phyloP scores from a whole-genome alignment of 2,329 filamentous ascomycete species.

The Phaeosphaeriaceae sp. region DNA sequence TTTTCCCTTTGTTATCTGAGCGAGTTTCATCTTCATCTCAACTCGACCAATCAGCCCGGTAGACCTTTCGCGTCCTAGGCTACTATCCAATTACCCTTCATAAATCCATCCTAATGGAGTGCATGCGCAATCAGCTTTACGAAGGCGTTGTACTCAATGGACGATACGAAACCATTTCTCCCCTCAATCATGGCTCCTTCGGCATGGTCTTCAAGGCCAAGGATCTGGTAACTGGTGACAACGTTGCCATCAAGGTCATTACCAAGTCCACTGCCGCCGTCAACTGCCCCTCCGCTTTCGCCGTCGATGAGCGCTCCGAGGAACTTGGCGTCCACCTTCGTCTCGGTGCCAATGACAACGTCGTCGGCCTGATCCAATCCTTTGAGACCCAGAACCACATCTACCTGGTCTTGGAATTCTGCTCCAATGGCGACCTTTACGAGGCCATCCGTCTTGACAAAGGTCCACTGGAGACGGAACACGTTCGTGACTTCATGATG shows the following conservation, averaged over 20 bases:
- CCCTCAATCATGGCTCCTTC: conserved; percentile 97
- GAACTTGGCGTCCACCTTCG: conserved; percentile 80
- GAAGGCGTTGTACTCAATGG: conserved; percentile 82
- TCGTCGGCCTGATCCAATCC: conserved; percentile 88
- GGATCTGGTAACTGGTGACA: conserved; percentile 76
- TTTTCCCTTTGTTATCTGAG: conserved; percentile 24
- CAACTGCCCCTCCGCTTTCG: conserved; percentile 67
- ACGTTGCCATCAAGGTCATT: conserved; percentile 95
- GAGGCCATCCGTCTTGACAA: conserved; percentile 91
- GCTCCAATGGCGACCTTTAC: conserved; percentile 92
- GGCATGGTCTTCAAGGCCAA: conserved; percentile 96
- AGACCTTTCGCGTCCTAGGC: conserved; percentile 45
- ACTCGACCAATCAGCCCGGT: conserved; percentile 38
- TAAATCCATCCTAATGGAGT: conserved; percentile 68
- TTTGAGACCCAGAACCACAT: conserved; percentile 92
- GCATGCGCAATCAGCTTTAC: conserved; percentile 82
- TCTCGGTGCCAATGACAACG: conserved; percentile 82
- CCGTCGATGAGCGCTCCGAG: conserved; percentile 82
- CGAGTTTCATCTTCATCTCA: conserved; percentile 22
- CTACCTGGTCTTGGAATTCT: conserved; percentile 95
- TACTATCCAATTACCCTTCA: conserved; percentile 20
- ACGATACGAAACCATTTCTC: conserved; percentile 88
- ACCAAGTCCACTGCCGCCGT: conserved; percentile 75
- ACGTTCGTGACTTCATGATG: conserved; percentile 97
- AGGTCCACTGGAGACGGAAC: conserved; percentile 91